Base-by-base conservation (phyloP, 2,329 filamentous ascomycete genomes). In the Dactylellina cionopaga region DNA sequence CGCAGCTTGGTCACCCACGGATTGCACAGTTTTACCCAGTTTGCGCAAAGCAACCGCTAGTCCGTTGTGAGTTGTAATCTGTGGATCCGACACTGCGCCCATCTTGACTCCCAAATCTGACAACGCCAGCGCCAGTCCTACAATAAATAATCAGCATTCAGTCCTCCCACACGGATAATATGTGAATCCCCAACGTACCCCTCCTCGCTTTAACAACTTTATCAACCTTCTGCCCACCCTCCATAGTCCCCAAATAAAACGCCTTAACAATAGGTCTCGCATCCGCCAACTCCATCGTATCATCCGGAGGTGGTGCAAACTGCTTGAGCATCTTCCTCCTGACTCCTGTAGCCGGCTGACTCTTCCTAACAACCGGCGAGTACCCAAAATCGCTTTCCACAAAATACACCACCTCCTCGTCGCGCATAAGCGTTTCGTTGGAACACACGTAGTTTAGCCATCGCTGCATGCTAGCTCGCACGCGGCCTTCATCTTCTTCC, bases 341-440 rank as follows among this genome's bases (percentile, higher is more conserved):
- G 76, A 99, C 92, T 43, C 95, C 95, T 1, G 95, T 99, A 6
- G 95, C 95, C 19, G 95, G 95, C 81, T 99, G 95, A 84, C 96
- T 96, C 85, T 92, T 92, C 80, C 94, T 90, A 47, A 97, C 89
- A 78, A 98, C 90, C 0, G 95, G 95, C 78, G 92, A 97, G 81
- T 99, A 99, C 39, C 95, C 95, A 80, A 97, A 98, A 80, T 99
- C 95, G 79, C 92, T 96, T 82, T 99, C 95, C n/a, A 99, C 92
- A 78, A 99, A 99, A 71, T 98, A 89, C 3, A 97, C 88, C 88
- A 98, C 94, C 82, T 99, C 95, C 74, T 98, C 94, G 79, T 99
- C 95, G 74, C 90, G 88, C 84, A 96, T 96, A 5, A 99, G 86
- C 0, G 96, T 89, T 33, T 98, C 93, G 77, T 95, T 98, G 78